Percentiles rank a stretch among this genome's conserved stretches.
Conservation (phyloP, 495 filamentous ascomycete species). For the Aspergillus baeticus region DNA sequence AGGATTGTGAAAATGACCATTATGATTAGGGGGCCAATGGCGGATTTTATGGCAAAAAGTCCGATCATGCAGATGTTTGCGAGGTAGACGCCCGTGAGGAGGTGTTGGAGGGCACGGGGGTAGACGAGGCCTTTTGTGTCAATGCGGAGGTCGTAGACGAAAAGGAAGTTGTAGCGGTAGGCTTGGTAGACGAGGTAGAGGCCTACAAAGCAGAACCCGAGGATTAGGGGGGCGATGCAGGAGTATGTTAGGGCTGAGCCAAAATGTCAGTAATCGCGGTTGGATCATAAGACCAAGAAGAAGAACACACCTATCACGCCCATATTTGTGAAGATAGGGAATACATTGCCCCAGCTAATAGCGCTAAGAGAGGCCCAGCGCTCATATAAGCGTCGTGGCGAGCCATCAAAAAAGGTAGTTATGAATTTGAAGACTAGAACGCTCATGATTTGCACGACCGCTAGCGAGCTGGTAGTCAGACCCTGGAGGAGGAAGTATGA, state of each 20-base stretch:
- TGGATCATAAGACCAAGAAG: neutral
- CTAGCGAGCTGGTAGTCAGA: constrained; percentile 66
- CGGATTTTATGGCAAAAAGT: constrained; percentile 69
- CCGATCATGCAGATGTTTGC: constrained; percentile 83
- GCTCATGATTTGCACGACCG: constrained; percentile 71
- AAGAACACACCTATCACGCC: constrained; percentile 65
- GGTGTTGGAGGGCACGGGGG: constrained; percentile 80
- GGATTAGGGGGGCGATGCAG: constrained; percentile 79
- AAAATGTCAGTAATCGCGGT: neutral
- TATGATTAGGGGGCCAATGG: constrained; percentile 72
- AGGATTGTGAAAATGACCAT: constrained; percentile 76
- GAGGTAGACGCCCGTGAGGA: constrained; percentile 81
- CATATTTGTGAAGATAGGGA: constrained; percentile 86
- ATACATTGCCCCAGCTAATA: constrained; percentile 78
- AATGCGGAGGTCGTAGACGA: constrained; percentile 76
- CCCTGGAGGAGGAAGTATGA: constrained; percentile 91
- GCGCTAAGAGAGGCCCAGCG: constrained; percentile 61
- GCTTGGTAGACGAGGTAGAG: constrained; percentile 81
- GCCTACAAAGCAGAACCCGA: constrained; percentile 78
- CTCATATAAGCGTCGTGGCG: constrained; percentile 63
- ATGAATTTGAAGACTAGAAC: constrained; percentile 72
- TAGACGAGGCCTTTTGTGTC: constrained; percentile 90
- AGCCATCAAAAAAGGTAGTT: constrained; percentile 61
- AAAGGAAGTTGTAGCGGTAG: constrained; percentile 90
- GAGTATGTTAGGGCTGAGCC: constrained; percentile 70